These are phyloP conservation scores for Rhizoclosmatium sp. DNA, from an alignment of 192 early-diverging fungal genomes.

Conservation along the genomic window DNA sequence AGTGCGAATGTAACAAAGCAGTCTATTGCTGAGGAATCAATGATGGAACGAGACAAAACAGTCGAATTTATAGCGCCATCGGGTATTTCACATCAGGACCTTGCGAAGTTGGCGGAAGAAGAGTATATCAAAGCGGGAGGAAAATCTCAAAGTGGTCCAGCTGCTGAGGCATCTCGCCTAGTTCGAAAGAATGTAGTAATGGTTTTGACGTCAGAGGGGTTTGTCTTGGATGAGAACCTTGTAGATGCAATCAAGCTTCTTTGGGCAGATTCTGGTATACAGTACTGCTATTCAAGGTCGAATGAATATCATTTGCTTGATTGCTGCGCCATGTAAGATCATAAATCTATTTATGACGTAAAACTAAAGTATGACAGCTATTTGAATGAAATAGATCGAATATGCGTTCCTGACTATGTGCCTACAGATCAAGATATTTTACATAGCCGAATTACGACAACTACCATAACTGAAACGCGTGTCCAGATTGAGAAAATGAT, in stretches of 20 bases:
- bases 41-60: neutral
- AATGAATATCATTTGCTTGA: constrained; percentile 57
- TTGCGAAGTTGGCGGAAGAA: constrained; percentile 27
- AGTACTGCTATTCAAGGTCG: constrained; percentile 43
- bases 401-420: constrained; percentile 56
- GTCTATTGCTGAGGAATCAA: neutral
- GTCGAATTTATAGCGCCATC: neutral
- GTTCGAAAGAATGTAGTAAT: constrained; percentile 15
- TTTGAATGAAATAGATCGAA: constrained; percentile 53
- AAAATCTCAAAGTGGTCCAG: constrained; percentile 2
- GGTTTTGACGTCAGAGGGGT: constrained; percentile 17
- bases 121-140: constrained; percentile 20
- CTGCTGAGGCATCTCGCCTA: constrained; percentile 2
- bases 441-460: constrained; percentile 70
- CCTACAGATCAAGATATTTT: constrained; percentile 77
- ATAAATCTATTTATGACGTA: neutral
- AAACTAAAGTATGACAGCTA: constrained; percentile 38
- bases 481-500: constrained; percentile 63
- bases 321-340: constrained; percentile 50
- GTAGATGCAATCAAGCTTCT: constrained; percentile 36
- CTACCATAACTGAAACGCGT: constrained; percentile 74
- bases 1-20: neutral
- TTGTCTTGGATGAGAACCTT: constrained; percentile 47
- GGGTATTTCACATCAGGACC: neutral
- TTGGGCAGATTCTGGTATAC: constrained; percentile 53